phyloP scores from a whole-genome alignment of 2,329 filamentous ascomycete genomes.

The Huntiella omanensis region DNA sequence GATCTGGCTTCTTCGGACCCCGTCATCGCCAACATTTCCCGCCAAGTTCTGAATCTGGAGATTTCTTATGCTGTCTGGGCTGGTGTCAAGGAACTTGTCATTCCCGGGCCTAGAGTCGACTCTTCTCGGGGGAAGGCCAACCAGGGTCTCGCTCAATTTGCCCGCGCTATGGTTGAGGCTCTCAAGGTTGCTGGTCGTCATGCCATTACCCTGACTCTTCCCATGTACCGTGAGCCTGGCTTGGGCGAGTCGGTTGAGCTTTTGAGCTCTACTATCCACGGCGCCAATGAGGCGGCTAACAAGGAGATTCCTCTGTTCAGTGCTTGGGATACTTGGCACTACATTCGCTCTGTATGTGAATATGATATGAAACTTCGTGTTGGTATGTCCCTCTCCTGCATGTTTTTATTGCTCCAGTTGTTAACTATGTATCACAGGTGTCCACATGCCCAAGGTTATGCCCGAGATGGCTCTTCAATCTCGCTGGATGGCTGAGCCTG shows the following conservation, averaged over 20 bases:
- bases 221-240: constrained; percentile 60
- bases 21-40: constrained; percentile 66
- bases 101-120: constrained; percentile 57
- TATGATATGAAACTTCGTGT: constrained; percentile 67
- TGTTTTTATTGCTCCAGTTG: neutral
- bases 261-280: constrained; percentile 25
- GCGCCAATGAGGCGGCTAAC: constrained; percentile 18
- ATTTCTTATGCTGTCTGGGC: constrained; percentile 92
- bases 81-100: constrained; percentile 63
- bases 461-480: constrained; percentile 42
- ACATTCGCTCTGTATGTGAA: constrained; percentile 66
- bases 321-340: constrained; percentile 87
- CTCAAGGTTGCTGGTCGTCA: constrained; percentile 57
- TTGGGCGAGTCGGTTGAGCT: constrained; percentile 32
- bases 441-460: constrained; percentile 34
- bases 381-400: constrained; percentile 38
- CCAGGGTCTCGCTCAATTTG: constrained; percentile 52
- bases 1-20: constrained; percentile 72
- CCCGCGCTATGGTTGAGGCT: constrained; percentile 64
- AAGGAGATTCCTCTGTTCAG: constrained; percentile 52
- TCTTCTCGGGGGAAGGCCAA: constrained; percentile 31
- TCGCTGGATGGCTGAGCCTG: constrained; percentile 50
- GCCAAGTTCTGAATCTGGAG: constrained; percentile 78
- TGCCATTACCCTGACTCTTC: constrained; percentile 62
- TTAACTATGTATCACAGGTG: constrained; percentile 5